Conservation (phyloP, 495 filamentous ascomycete genomes). For the Hypoxylon rickii region DNA sequence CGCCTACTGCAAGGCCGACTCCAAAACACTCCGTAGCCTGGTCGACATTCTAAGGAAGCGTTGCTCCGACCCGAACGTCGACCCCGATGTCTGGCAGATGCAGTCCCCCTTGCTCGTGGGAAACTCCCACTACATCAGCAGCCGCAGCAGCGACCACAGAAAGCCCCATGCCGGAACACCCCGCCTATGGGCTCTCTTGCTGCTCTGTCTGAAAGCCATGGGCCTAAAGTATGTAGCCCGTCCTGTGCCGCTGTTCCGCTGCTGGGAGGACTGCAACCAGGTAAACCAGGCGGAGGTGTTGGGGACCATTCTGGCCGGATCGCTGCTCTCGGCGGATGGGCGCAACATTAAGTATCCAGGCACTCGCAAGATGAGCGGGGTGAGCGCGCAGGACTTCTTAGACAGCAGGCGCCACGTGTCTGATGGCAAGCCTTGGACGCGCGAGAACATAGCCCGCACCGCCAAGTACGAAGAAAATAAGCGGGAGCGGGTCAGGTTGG, state of each 20-base stretch:
- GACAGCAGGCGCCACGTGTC: not conserved
- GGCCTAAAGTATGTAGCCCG: not conserved
- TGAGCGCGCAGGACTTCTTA: not conserved
- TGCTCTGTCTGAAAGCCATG: constrained; percentile 6
- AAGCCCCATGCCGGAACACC: not conserved
- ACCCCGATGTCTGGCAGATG: not conserved
- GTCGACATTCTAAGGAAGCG: constrained; percentile 3
- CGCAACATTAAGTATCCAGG: constrained; percentile 2
- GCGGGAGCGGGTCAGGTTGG: too few relatives aligned
- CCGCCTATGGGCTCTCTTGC: constrained; percentile 2
- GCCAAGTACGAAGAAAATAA: too few relatives aligned
- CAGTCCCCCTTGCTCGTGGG: constrained; percentile 13
- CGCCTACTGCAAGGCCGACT: too few relatives aligned
- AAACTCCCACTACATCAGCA: not conserved
- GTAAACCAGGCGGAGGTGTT: not conserved
- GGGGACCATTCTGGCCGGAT: constrained; percentile 7
- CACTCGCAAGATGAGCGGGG: not conserved
- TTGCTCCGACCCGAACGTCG: not conserved
- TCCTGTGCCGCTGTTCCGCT: not conserved
- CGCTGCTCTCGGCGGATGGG: not conserved
- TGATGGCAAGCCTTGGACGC: too few relatives aligned
- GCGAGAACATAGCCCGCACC: too few relatives aligned
- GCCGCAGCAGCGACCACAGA: not conserved
- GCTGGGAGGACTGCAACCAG: constrained; percentile 2
- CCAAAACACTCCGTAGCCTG: too few relatives aligned